Evolutionary conservation across 345 rosid genomes (phyloP), one percentile per base, ranked within the genome.

Genomic region (Noccaea bulbosa): DNA sequence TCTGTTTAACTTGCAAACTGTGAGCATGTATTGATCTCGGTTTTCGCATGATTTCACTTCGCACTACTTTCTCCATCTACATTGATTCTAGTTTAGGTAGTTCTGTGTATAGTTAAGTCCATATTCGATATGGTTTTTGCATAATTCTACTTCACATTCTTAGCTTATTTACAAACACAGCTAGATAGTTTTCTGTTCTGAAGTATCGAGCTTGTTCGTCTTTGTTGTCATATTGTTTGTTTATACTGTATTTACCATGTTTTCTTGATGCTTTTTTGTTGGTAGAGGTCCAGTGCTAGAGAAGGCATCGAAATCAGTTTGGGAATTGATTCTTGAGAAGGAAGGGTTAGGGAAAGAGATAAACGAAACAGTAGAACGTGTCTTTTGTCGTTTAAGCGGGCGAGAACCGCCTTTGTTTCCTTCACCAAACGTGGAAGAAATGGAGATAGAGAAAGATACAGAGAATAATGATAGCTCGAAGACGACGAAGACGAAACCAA

Each of bases 231-330:
- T n/a, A 22, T 40, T 27, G 2, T 24, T 17, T 40, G 17, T 9
- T 57, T 11, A 37, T 69, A 3, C 27, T 27, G 7, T 48, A 3
- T 14, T 58, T 58, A 20, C 8, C 6, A 17, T 22, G 57, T 44
- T 37, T 67, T 67, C 10, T 24, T 41, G 32, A 16, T 56, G 11
- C 34, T 51, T 50, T 50, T 5, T 38, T 48, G 45, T 68, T 57
- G 33, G 51, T 74, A 93, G 97, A 79, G 78, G 89, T 73, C 97
- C 94, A 1, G 96, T 89, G 71, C 86, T 91, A 1, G 96, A 94
- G 83, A 91, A 85, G 79, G 99, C 97, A 47, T 94, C 97, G 9
- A 89, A 88, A 80, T 91, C 97, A n/a, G 95, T 91, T 60, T 94
- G 99, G 99, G 99, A 94, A 55, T 65, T 94, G 81, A 94, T 94